phyloP scores from a whole-genome alignment of 768 basidiomycete genomes.

The Auriscalpium orientale region DNA sequence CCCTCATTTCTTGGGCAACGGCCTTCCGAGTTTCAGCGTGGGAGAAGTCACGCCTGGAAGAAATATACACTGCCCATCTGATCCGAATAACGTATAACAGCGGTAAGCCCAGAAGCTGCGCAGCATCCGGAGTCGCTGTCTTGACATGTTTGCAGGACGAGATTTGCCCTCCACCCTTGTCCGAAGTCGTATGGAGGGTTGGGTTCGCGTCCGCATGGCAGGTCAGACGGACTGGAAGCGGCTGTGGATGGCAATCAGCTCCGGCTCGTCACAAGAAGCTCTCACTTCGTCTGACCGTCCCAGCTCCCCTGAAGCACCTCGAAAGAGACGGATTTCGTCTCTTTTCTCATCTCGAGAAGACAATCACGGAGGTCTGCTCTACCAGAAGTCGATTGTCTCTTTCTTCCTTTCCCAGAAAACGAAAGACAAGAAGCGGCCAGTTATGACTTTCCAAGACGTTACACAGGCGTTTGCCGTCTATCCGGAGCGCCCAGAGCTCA shows the following conservation, averaged over 20 bases:
- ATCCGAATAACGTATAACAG: conserved; percentile 67
- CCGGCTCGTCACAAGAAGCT: conserved; percentile 28
- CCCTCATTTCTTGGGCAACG: conserved; percentile 83
- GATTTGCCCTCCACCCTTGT: conserved; percentile 56
- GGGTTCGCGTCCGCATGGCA: conserved; percentile 84
- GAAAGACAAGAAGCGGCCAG: conserved; percentile 65
- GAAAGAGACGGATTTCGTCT: conserved; percentile 55
- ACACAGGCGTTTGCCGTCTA: conserved; percentile 92
- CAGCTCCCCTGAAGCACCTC: conserved; percentile 15
- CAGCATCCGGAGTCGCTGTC: background rate
- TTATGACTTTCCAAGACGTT: conserved; percentile 62
- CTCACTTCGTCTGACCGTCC: conserved; percentile 22
- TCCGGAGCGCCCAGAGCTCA: conserved; percentile 90
- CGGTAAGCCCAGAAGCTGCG: conserved; percentile 22
- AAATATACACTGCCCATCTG: conserved; percentile 95
- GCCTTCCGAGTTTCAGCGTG: conserved; percentile 85
- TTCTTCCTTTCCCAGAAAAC: conserved; percentile 59
- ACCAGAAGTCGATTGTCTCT: conserved; percentile 35
- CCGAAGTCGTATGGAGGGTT: conserved; percentile 79
- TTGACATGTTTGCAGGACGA: conserved; percentile 24
- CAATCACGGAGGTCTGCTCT: conserved; percentile 19
- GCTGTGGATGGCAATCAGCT: conserved; percentile 73
- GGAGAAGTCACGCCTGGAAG: conserved; percentile 93
- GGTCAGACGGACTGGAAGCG: conserved; percentile 97
- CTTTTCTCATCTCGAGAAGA: conserved; percentile 52